Conservation (phyloP, 371 early-diverging fungal species). For the Syncephalastrum monosporum region DNA sequence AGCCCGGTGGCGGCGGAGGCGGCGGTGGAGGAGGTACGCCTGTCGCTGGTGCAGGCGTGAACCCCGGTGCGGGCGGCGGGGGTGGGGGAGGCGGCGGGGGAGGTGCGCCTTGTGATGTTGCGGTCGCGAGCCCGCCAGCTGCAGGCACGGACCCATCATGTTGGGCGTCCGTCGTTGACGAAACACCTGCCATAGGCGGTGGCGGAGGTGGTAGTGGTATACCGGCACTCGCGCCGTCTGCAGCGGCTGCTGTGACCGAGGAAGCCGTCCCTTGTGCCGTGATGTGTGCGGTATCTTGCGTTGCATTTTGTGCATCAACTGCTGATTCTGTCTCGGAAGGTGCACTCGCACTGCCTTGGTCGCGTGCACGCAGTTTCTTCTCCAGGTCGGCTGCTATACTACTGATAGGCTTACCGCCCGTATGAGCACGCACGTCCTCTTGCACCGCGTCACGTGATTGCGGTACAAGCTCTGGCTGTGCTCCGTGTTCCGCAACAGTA, state of each 20-base stretch:
- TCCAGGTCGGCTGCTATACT: background rate
- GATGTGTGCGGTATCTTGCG: too few species aligned
- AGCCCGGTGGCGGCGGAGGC: conserved; percentile 21
- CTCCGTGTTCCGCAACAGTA: background rate
- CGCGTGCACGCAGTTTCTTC: background rate
- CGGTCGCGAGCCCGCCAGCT: conserved; percentile 15
- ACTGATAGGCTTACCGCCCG: background rate
- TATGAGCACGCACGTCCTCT: background rate
- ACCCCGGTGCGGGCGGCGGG: conserved; percentile 14
- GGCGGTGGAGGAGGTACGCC: conserved; percentile 35
- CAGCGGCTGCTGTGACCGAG: conserved; percentile 15
- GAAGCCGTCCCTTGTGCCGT: background rate
- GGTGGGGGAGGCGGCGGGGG: conserved; percentile 21
- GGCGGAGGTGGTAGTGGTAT: conserved; percentile 15
- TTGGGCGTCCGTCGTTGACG: background rate
- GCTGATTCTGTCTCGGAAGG: background rate
- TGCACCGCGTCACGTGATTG: background rate
- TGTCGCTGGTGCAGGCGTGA: conserved; percentile 6
- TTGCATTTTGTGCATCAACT: background rate
- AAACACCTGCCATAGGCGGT: conserved; percentile 1
- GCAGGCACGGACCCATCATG: conserved; percentile 24
- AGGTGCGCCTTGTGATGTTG: conserved; percentile 17
- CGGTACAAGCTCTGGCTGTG: too few species aligned
- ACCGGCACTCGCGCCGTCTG: background rate
- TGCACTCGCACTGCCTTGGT: background rate